phyloP scores from a whole-genome alignment of 2,329 filamentous ascomycete species.

The Cordyceps tenuipes region DNA sequence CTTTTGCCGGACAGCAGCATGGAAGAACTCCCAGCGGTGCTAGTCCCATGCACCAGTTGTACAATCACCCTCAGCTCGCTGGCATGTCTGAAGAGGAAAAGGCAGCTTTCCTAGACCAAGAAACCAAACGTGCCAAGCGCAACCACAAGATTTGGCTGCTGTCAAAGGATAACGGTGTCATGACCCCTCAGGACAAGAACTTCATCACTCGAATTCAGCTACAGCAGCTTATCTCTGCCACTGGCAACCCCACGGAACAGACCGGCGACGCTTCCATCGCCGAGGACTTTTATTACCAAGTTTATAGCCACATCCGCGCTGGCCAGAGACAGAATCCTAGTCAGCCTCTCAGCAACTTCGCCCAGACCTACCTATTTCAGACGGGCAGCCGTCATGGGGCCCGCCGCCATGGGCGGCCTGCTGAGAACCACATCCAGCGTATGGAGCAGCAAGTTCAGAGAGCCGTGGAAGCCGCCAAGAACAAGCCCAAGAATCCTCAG shows the following conservation, averaged over 20 bases:
- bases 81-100: slow-evolving; percentile 79
- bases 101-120: slow-evolving; percentile 74
- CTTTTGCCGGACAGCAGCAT: slow-evolving; percentile 29
- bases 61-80: slow-evolving; percentile 41
- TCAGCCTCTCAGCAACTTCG: slow-evolving; percentile 91
- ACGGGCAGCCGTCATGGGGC: slow-evolving; percentile 75
- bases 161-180: slow-evolving; percentile 89
- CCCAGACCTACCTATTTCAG: slow-evolving; percentile 94
- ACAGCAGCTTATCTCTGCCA: slow-evolving; percentile 89
- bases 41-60: slow-evolving; percentile 24
- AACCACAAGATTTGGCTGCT: slow-evolving; percentile 97
- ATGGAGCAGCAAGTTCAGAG: slow-evolving; percentile 99
- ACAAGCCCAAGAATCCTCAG: slow-evolving; percentile 95
- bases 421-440: slow-evolving; percentile 94
- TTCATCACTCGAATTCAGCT: slow-evolving; percentile 97
- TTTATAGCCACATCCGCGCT: slow-evolving; percentile 88
- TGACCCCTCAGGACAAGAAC: slow-evolving; percentile 99
- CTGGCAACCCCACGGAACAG: slow-evolving; percentile 74
- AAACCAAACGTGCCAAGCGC: slow-evolving; percentile 89
- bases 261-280: slow-evolving; percentile 71
- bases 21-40: slow-evolving; percentile 45
- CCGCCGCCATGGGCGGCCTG: slow-evolving; percentile 69
- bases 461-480: slow-evolving; percentile 93
- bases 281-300: slow-evolving; percentile 98
- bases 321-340: slow-evolving; percentile 84